Evolutionary conservation across 306 rosid genomes (phyloP).

Genomic region (Pterocarpus macrocarpus): DNA sequence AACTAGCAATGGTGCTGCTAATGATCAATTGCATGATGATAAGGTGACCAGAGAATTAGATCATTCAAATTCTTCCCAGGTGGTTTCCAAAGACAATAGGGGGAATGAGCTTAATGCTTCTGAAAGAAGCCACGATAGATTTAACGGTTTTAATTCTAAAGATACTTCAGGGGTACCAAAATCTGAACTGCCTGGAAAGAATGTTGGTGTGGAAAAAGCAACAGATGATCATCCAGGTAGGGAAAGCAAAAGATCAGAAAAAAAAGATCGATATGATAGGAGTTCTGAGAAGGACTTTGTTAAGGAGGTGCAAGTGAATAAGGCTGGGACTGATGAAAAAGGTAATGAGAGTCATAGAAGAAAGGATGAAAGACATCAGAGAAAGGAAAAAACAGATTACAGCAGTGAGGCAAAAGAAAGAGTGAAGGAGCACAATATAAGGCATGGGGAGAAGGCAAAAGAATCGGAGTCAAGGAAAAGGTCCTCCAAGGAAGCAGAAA

Average conservation of each 20-base stretch:
- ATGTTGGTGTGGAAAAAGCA: slow-evolving; percentile 46
- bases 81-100: slow-evolving; percentile 51
- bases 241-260: slow-evolving; percentile 64
- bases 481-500: slow-evolving; percentile 73
- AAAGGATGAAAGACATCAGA: slow-evolving; percentile 67
- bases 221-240: slow-evolving; percentile 54
- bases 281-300: slow-evolving; percentile 58
- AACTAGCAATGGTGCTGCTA: slow-evolving; percentile 52
- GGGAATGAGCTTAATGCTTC: slow-evolving; percentile 50
- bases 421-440: slow-evolving; percentile 59
- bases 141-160: slow-evolving; percentile 56
- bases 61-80: slow-evolving; percentile 54
- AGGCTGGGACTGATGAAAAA: slow-evolving; percentile 63
- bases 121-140: slow-evolving; percentile 55
- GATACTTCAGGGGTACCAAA: slow-evolving; percentile 46
- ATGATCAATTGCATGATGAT: slow-evolving; percentile 52
- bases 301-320: slow-evolving; percentile 69
- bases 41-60: slow-evolving; percentile 51
- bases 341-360: slow-evolving; percentile 66
- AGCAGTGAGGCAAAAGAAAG: slow-evolving; percentile 69
- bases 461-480: slow-evolving; percentile 80
- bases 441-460: slow-evolving; percentile 65
- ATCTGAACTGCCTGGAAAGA: slow-evolving; percentile 58
- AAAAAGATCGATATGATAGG: slow-evolving; percentile 55
- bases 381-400: slow-evolving; percentile 68